Conservation (phyloP, 202 grass and related monocot species). For the Digitaria exilis region DNA sequence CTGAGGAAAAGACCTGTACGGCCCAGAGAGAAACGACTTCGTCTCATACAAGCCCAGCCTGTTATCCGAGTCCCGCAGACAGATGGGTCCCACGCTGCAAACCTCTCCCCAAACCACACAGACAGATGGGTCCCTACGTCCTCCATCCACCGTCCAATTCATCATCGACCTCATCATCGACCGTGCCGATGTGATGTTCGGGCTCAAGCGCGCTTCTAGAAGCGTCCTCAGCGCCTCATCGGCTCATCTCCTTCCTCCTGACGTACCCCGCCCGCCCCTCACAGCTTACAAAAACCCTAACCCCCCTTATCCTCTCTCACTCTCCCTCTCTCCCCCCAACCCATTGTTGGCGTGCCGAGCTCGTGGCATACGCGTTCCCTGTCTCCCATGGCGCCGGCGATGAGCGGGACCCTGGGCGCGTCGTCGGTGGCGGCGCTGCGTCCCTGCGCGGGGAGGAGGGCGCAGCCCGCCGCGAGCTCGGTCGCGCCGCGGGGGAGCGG, state of each 20-base stretch:
- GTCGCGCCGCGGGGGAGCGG: constrained; percentile 13
- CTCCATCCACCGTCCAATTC: neutral
- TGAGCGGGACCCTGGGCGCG: constrained; percentile 57
- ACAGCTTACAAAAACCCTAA: constrained; percentile 44
- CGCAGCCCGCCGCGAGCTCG: constrained; percentile 5
- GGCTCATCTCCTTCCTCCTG: constrained; percentile 33
- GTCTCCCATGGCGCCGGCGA: constrained; percentile 44
- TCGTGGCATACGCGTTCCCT: neutral
- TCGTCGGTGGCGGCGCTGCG: constrained; percentile 57
- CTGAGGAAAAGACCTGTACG: too few relatives aligned
- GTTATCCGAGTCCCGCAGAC: neutral
- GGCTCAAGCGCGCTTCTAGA: constrained; percentile 15
- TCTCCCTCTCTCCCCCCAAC: neutral
- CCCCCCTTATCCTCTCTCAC: constrained; percentile 21
- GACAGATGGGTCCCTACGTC: neutral
- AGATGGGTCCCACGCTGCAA: neutral
- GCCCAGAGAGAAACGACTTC: neutral
- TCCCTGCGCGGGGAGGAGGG: constrained; percentile 36
- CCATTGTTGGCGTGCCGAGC: neutral
- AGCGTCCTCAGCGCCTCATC: constrained; percentile 2
- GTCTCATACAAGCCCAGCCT: neutral
- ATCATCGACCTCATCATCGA: neutral
- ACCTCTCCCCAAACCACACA: neutral
- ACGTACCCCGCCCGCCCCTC: constrained; percentile 8
- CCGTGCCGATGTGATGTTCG: neutral